Evolutionary conservation across 1,284 basidiomycete species (phyloP).

Genomic region (Mixia osmundae): DNA sequence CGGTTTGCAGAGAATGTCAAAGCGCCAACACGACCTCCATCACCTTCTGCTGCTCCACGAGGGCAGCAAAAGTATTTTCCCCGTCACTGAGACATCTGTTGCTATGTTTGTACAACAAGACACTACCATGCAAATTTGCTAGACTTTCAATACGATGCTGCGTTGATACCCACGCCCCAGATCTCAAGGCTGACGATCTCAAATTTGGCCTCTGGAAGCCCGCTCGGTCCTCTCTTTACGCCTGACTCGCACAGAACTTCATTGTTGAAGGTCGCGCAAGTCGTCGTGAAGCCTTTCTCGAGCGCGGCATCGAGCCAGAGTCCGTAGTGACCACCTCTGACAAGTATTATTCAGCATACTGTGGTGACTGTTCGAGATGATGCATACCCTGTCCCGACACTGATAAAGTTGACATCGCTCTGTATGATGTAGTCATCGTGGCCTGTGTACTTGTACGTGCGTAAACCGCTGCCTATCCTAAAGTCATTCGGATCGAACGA

Average conservation of each 20-base stretch:
- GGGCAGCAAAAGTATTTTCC: too few relatives aligned
- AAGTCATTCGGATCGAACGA: slow-evolving; percentile 15
- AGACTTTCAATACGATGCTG: too few relatives aligned
- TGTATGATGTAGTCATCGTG: slow-evolving; percentile 74
- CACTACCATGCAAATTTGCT: too few relatives aligned
- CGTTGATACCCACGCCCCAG: too few relatives aligned
- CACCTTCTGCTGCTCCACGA: too few relatives aligned
- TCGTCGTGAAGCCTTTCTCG: slow-evolving; percentile 55
- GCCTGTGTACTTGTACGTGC: slow-evolving; percentile 66
- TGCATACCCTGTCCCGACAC: slow-evolving; percentile 69
- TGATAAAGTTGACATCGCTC: slow-evolving; percentile 52
- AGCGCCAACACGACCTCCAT: too few relatives aligned
- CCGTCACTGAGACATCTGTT: too few relatives aligned
- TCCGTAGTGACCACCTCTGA: slow-evolving; percentile 62
- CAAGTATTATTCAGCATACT: not conserved
- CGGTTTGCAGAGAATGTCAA: too few relatives aligned
- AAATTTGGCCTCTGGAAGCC: slow-evolving; percentile 9
- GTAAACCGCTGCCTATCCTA: slow-evolving; percentile 25
- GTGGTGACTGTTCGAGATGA: not conserved
- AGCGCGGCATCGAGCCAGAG: slow-evolving; percentile 69
- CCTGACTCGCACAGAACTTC: slow-evolving; percentile 38
- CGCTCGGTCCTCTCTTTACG: not conserved
- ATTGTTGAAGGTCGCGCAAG: slow-evolving; percentile 71
- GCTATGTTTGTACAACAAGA: too few relatives aligned
- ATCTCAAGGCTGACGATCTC: slow-evolving; percentile 15